Base-by-base conservation (phyloP, 805 yeast genomes). In the Barnettozyma vustinii region DNA sequence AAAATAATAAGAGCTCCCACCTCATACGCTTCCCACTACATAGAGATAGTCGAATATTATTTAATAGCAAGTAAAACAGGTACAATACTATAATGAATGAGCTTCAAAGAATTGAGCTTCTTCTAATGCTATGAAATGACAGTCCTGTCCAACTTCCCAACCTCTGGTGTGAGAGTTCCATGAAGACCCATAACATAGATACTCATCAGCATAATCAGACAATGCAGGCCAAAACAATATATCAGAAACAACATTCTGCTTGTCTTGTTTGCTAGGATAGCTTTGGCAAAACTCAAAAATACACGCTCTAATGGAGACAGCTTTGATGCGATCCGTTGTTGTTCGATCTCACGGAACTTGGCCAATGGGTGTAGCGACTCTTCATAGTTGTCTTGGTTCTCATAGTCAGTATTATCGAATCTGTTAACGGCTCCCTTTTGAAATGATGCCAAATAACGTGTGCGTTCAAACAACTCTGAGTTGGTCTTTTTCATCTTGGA, bases 321-420 rank as follows among this genome's bases (percentile, higher is more conserved):
- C 43, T 79, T 76, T 8, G 90, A 80, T 45, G 77, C 75, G 42
- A 86, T 83, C 55, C 96, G 73, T 58, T 84, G 89, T 33, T 85
- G 79, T 61, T 89, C 97, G 53, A 81, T 71, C 41, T 81, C 76
- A 58, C 95, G 77, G 66, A 92, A 87, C 58, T 81, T 85, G 56
- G 87, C 92, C 52, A 90, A 80, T 30, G 96, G 95, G 57, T 89
- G 90, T 42, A 89, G 69, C 44, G 83, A 83, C 45, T 84, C 82
- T 57, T 89, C 96, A 68, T 87, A 90, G 44, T 67, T 76, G 27
- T 75, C 71, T 42, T 78, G 79, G 62, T 85, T 84, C 55, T 76
- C 75, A 30, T 75, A 73, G 57, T 86, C 95, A 12, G 79, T 42
- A 35, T 51, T 57, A 21, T 55, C 54, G n/a, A 40, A 46, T 36